A percentile compares a stretch with the other conserved stretches of the same genome.
These are phyloP conservation scores for Globisporangium cederbergense DNA, from an alignment of 352 stramenopile genomes.

Conservation along the genomic window DNA sequence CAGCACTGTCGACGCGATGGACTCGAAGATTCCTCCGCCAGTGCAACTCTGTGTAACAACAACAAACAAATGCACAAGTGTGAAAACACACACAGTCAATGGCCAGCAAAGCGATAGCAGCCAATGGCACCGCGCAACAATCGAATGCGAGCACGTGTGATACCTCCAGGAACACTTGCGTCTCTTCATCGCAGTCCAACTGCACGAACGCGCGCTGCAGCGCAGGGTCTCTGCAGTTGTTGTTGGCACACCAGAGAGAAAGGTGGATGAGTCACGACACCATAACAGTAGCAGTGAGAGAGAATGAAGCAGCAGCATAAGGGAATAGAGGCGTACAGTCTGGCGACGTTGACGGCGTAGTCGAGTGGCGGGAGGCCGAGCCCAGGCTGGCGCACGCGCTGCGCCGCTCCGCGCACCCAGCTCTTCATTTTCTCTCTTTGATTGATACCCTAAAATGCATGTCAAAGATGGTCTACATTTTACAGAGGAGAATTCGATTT, in stretches of 20 bases:
- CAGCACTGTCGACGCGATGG: conserved; percentile 58
- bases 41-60: conserved; percentile 55
- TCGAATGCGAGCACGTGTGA: neutral
- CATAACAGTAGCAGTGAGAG: neutral
- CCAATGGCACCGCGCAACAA: neutral
- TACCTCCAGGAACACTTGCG: conserved; percentile 66
- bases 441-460: too few species aligned
- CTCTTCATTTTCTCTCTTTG: conserved; percentile 53
- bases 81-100: too few species aligned
- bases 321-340: conserved; percentile 30
- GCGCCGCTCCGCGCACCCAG: conserved; percentile 65
- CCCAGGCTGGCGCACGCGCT: conserved; percentile 41
- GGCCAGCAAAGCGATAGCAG: neutral
- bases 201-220: conserved; percentile 65
- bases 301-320: conserved; percentile 5
- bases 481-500: too few species aligned
- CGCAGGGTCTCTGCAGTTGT: conserved; percentile 38
- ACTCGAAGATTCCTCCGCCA: conserved; percentile 63
- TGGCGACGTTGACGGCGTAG: conserved; percentile 50
- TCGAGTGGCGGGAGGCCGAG: conserved; percentile 52
- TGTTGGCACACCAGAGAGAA: conserved; percentile 2
- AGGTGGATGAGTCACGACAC: neutral
- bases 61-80: neutral
- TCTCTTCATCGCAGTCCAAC: conserved; percentile 74
- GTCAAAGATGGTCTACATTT: too few species aligned